Percentiles rank a stretch among this genome's conserved stretches.
Conservation (phyloP, 2,329 filamentous ascomycete genomes). For the Fusarium pininemorale region DNA sequence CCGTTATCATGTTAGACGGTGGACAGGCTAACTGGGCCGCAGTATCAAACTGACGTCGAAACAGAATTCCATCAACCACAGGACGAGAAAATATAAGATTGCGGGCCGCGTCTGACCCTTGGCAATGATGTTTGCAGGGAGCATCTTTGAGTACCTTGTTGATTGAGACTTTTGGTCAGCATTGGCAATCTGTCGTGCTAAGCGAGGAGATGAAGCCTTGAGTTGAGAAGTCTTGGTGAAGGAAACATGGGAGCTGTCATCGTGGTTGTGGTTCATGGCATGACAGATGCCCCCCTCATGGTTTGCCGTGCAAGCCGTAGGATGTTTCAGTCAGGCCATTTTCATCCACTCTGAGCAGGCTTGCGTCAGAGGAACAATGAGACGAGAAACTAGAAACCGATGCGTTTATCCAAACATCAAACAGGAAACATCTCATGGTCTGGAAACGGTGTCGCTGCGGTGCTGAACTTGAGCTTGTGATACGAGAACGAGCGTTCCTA, state of each 20-base stretch:
- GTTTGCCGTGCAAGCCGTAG: slow-evolving; percentile 12
- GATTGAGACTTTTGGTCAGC: slow-evolving; percentile 2
- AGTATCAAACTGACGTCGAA: slow-evolving; percentile 35
- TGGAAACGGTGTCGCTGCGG: slow-evolving; percentile 17
- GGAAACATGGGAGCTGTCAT: slow-evolving; percentile 2
- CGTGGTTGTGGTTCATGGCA: slow-evolving; percentile 16
- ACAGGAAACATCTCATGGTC: slow-evolving; percentile 7
- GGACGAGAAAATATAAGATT: slow-evolving; percentile 34
- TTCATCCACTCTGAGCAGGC: neutral
- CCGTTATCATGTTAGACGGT: slow-evolving; percentile 23
- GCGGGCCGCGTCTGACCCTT: slow-evolving; percentile 33
- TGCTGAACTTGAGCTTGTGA: slow-evolving; percentile 18
- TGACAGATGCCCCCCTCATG: slow-evolving; percentile 8
- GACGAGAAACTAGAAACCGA: slow-evolving; percentile 7
- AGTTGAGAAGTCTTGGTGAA: slow-evolving; percentile 7
- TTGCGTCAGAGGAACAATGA: slow-evolving; percentile 29
- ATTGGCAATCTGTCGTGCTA: slow-evolving; percentile 23
- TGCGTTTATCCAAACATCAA: slow-evolving; percentile 27
- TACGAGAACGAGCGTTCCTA: slow-evolving; percentile 15
- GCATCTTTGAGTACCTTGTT: neutral
- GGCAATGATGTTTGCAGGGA: slow-evolving; percentile 33
- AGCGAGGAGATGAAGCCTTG: slow-evolving; percentile 1
- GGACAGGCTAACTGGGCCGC: slow-evolving; percentile 6
- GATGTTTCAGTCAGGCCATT: slow-evolving; percentile 37
- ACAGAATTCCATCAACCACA: slow-evolving; percentile 43